Evolutionary conservation across 1,284 basidiomycete species (phyloP), one percentile per base, ranked within the genome.

Genomic region (Lentinula novae-zelandiae): DNA sequence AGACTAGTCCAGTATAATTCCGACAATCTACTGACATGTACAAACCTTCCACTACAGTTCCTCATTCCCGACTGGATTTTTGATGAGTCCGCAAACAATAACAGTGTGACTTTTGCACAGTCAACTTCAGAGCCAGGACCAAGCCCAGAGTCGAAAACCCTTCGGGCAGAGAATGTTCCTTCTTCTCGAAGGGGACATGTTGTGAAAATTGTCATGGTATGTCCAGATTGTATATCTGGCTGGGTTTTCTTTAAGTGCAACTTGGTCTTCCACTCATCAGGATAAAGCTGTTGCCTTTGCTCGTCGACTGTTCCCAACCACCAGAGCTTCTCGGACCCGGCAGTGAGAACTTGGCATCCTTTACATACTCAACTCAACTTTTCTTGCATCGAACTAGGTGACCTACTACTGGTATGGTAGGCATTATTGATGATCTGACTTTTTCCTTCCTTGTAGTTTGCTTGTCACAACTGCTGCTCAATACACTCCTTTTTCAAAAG

Each of bases 1-100:
- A 40, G 10, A 50, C 15, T 20, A n/a, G 7, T 7, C 3, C 33
- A 13, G 8, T 46, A 33, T 15, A 8, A 36, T 40, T n/a, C 52
- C 51, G 54, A 51, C 57, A 39, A 27, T 6, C 1, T 5, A 12
- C 9, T 58, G 8, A 33, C 20, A 17, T 57, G 17, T n/a, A 20
- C 8, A 6, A 22, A 10, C 20, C 3, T 46, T 38, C 27, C 5
- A 38, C 20, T 42, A 4, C n/a, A 58, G 57, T 58, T 51, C 46
- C 38, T 58, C 20, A 58, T 58, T 34, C 57, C 57, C 9, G 51
- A 51, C 22, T 58, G 57, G 57, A 34, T 58, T 10, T 51, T 58
- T 34, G 57, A 58, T 13, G 57, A 58, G 33, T 2, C 38, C 34
- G 8, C 27, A 27, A 27, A 38, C n/a, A 42, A 51, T 3, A 52